These are phyloP conservation scores for Xylariaceae sp. DNA, from an alignment of 2,329 filamentous ascomycete species.

Conservation along the genomic window DNA sequence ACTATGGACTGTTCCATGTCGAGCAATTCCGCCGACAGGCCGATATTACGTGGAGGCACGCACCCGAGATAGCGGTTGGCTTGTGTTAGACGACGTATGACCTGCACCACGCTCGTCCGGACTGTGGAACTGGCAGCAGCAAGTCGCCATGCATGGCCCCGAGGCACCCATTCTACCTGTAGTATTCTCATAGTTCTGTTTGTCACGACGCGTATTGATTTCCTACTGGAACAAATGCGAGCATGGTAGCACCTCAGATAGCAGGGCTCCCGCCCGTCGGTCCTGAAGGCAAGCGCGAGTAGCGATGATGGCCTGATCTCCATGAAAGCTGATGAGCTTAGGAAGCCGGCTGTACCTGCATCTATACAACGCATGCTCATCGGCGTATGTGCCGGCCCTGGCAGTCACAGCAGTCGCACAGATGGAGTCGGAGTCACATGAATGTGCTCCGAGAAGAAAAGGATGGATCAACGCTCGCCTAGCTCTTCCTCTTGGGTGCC, in stretches of 20 bases:
- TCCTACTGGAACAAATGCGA: not conserved
- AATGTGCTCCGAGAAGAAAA: not conserved
- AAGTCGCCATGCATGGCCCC: conserved; percentile 12
- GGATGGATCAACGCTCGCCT: not conserved
- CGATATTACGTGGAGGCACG: conserved; percentile 7
- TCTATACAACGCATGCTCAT: not conserved
- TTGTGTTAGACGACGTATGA: conserved; percentile 11
- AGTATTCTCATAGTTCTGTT: not conserved
- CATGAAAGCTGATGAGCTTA: not conserved
- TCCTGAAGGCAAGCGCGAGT: not conserved
- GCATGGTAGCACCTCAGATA: not conserved
- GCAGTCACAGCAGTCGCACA: not conserved
- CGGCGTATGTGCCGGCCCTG: not conserved
- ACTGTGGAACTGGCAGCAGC: not conserved
- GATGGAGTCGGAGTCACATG: not conserved
- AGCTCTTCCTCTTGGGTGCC: conserved; percentile 3
- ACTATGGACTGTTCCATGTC: conserved; percentile 1
- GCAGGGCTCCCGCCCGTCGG: not conserved
- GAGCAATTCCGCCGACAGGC: conserved; percentile 5
- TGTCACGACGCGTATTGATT: not conserved
- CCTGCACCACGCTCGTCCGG: conserved; percentile 2
- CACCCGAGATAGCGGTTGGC: conserved; percentile 14
- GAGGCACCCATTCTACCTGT: not conserved
- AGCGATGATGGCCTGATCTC: not conserved
- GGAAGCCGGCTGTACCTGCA: conserved; percentile 1